Base-by-base conservation (phyloP, 495 filamentous ascomycete species). In the Penicillium cinerascens region DNA sequence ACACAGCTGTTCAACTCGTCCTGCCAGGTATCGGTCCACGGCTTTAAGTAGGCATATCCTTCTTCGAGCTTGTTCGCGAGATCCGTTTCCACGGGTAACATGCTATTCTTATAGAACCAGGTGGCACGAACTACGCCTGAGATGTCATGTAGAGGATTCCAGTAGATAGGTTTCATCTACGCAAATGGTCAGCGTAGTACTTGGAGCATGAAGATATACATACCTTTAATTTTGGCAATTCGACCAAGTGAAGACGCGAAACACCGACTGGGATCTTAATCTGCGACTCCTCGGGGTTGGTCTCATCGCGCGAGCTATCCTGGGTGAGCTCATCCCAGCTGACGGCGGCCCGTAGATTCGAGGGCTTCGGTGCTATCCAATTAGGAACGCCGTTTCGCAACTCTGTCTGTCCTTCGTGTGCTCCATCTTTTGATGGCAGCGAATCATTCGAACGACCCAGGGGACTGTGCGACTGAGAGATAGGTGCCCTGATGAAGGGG, bases 91-190 rank as follows among this genome's bases (percentile, higher is more conserved):
- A 98, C 84, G 1, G 93, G 93, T 23, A 86, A 72, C 89, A 97
- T 95, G 3, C 89, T 91, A 61, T 96, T 91, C 63, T 85, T 87
- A 67, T 97, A 97, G 63, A 98, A 97, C 93, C 93, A 98, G 0
- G 93, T 97, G 1, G 88, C 91, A 37, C 93, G 82, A 61, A 88
- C 72, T 7, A 97, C 92, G 9, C 78, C 75, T 8, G 89, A 86
- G 15, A 96, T 80, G 62, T 98, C 93, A 56, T 95, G 88, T 18
- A 97, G 79, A n/a, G 93, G 92, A 29, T 85, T 91, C 93, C 93
- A 98, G 60, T 98, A 98, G 37, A 97, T 97, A 0, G 93, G 93
- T 65, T 92, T 87, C 91, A 98, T 97, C 71, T 88, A 37, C n/a
- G 9, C 36, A 4, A 13, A 7, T 8, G 3, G 26, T 60, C 26